Conservation (phyloP, 768 basidiomycete genomes). For the Mycena chlorophos region DNA sequence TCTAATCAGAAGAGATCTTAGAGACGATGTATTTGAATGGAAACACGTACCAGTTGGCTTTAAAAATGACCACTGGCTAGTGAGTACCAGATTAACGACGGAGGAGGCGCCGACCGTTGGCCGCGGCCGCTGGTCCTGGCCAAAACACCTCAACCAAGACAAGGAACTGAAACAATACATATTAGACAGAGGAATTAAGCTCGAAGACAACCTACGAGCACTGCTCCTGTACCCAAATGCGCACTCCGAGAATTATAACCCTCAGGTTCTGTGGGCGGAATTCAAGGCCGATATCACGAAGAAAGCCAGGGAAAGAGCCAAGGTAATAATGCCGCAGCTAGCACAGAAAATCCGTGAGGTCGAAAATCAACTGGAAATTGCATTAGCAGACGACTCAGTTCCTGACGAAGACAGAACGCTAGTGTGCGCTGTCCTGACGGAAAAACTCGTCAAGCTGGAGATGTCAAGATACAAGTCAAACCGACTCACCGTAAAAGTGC, state of each 20-base stretch:
- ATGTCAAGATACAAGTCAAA: not conserved
- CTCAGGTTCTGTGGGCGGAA: not conserved
- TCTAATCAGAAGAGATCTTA: conserved; percentile 23
- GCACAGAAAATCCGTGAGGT: not conserved
- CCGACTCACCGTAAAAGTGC: not conserved
- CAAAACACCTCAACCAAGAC: conserved; percentile 23
- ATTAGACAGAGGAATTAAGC: not conserved
- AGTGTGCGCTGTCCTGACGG: not conserved
- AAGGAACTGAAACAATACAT: conserved; percentile 1
- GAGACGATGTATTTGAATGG: conserved; percentile 27
- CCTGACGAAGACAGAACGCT: not conserved
- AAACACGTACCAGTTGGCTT: conserved; percentile 23
- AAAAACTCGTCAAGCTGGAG: not conserved
- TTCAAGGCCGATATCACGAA: not conserved
- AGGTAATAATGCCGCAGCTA: not conserved
- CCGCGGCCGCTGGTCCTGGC: conserved; percentile 34
- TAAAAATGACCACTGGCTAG: conserved; percentile 34
- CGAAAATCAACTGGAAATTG: not conserved
- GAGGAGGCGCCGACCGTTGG: conserved; percentile 29
- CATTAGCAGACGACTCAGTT: not conserved
- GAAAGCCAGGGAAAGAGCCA: not conserved
- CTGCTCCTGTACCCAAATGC: not conserved
- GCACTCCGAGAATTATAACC: not conserved
- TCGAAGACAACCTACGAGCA: not conserved
- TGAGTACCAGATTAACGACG: conserved; percentile 23